Evolutionary conservation across 1,284 basidiomycete species (phyloP).

Genomic region (Porogramme epimiltina): DNA sequence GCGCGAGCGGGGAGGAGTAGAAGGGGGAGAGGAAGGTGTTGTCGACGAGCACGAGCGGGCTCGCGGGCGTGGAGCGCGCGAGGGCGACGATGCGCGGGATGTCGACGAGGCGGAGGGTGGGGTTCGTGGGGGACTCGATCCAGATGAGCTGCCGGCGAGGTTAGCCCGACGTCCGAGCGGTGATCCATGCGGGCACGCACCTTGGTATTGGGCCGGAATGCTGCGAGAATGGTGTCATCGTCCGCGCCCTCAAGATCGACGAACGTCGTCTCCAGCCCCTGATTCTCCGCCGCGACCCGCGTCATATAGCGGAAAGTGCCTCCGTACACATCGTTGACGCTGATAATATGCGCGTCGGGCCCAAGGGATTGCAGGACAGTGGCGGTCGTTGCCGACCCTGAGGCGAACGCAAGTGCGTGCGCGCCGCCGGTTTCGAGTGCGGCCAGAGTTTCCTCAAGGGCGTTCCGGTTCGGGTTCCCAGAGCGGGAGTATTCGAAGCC

Average conservation of each 20-base stretch:
- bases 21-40: constrained; percentile 94
- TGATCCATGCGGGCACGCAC: constrained; percentile 40
- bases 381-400: constrained; percentile 86
- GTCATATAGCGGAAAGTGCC: constrained; percentile 90
- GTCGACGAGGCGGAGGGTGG: constrained; percentile 87
- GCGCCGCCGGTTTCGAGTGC: constrained; percentile 76
- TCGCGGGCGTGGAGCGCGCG: constrained; percentile 55
- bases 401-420: constrained; percentile 79
- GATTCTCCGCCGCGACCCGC: constrained; percentile 71
- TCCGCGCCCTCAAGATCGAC: constrained; percentile 79
- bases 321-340: constrained; percentile 92
- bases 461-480: constrained; percentile 86
- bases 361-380: constrained; percentile 81
- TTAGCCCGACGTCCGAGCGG: not conserved
- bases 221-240: constrained; percentile 63
- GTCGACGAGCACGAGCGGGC: constrained; percentile 84
- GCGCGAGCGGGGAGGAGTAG: constrained; percentile 86
- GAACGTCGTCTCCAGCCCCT: constrained; percentile 80
- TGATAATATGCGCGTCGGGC: constrained; percentile 78
- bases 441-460: constrained; percentile 75
- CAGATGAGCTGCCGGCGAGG: constrained; percentile 74
- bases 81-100: constrained; percentile 68
- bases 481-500: constrained; percentile 93
- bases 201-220: constrained; percentile 82
- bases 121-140: constrained; percentile 97